phyloP scores from a whole-genome alignment of 2,329 filamentous ascomycete species.

The Talaromyces albobiverticillius region DNA sequence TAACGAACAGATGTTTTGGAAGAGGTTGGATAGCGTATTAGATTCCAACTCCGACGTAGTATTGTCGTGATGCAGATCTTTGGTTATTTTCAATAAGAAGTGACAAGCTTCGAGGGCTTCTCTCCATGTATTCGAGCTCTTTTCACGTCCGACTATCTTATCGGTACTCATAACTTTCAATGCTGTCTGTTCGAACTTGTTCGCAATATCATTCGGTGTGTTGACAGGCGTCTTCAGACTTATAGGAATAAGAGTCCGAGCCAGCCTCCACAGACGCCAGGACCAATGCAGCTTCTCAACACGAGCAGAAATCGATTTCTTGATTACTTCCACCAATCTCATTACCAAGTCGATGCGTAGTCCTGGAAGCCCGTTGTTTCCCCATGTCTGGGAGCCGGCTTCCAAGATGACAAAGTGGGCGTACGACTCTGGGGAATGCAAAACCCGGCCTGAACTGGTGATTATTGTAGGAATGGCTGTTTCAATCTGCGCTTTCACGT shows the following conservation, averaged over 20 bases:
- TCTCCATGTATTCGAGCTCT: conserved; percentile 23
- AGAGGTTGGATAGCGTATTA: neutral
- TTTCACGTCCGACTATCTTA: neutral
- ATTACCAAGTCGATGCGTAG: conserved; percentile 23
- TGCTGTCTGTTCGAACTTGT: conserved; percentile 26
- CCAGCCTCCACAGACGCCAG: conserved; percentile 41
- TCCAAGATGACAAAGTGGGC: conserved; percentile 36
- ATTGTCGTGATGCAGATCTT: conserved; percentile 21
- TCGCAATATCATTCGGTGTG: conserved; percentile 20
- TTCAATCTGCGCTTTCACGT: conserved; percentile 29
- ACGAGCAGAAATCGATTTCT: conserved; percentile 30
- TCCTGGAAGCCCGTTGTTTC: conserved; percentile 19
- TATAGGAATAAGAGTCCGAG: conserved; percentile 32
- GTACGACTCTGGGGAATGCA: conserved; percentile 28
- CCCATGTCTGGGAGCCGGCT: conserved; percentile 29
- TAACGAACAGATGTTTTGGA: neutral
- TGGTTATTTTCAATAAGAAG: conserved; percentile 26
- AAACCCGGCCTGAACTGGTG: conserved; percentile 26
- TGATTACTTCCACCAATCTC: conserved; percentile 25
- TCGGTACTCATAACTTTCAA: conserved; percentile 22
- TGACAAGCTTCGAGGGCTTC: conserved; percentile 39
- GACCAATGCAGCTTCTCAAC: conserved; percentile 31
- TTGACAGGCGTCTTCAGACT: conserved; percentile 22
- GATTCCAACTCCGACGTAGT: conserved; percentile 14
- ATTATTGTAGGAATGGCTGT: conserved; percentile 28